phyloP scores from a whole-genome alignment of 2,329 filamentous ascomycete genomes.

The Aspergillus quadricinctus region DNA sequence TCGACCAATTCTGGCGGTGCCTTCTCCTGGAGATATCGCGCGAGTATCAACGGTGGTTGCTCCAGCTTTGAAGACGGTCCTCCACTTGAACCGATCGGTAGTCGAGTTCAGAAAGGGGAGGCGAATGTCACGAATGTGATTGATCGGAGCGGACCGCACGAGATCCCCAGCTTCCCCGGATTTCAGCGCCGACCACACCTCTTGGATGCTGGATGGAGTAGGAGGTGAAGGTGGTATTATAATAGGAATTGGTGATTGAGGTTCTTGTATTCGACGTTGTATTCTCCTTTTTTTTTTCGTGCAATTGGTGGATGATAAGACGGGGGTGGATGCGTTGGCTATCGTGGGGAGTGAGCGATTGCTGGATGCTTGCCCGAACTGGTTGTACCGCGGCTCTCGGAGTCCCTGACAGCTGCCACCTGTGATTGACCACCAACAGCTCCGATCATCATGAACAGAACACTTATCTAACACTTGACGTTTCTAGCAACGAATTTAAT shows the following conservation, averaged over 20 bases:
- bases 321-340: slow-evolving; percentile 4
- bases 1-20: slow-evolving; percentile 21
- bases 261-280: background rate
- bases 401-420: slow-evolving; percentile 11
- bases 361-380: background rate
- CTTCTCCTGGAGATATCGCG: slow-evolving; percentile 24
- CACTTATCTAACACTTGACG: background rate
- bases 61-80: background rate
- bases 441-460: background rate
- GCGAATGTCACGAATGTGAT: background rate
- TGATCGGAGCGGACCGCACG: background rate
- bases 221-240: background rate
- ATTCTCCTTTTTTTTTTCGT: background rate
- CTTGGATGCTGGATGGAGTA: background rate
- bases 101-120: background rate
- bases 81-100: background rate
- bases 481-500: background rate
- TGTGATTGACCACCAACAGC: slow-evolving; percentile 21
- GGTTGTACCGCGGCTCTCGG: slow-evolving; percentile 33
- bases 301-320: background rate
- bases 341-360: slow-evolving; percentile 4
- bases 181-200: slow-evolving; percentile 3
- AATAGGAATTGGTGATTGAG: background rate
- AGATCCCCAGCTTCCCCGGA: slow-evolving; percentile 15
- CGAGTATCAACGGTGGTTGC: background rate